phyloP scores from a whole-genome alignment of 2,329 filamentous ascomycete species.

The Orbilia javanica region DNA sequence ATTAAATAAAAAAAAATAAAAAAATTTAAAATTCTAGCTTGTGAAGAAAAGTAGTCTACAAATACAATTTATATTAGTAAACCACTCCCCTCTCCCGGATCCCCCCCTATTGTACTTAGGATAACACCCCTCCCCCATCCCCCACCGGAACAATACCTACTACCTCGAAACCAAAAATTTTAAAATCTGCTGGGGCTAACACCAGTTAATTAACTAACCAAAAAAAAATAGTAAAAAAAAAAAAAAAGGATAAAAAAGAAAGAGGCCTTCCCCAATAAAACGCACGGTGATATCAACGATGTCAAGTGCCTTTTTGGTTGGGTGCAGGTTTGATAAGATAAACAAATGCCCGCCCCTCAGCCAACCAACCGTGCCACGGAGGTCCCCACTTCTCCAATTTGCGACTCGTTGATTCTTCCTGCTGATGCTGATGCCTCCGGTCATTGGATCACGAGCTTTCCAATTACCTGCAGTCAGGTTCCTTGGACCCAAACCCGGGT shows the following conservation, averaged over 20 bases:
- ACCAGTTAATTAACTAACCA: no score
- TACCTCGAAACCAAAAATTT: no score
- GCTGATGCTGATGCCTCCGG: conserved; percentile 7
- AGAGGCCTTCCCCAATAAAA: background rate
- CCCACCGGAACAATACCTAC: conserved; percentile 10
- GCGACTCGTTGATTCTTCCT: no score
- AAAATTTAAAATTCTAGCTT: background rate
- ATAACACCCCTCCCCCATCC: background rate
- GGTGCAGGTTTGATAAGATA: conserved; percentile 34
- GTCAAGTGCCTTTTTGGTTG: conserved; percentile 8
- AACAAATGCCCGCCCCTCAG: conserved; percentile 7
- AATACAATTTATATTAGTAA: background rate
- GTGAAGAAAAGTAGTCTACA: background rate
- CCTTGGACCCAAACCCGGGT: no score
- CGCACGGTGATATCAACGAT: conserved; percentile 28
- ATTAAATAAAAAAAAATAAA: background rate
- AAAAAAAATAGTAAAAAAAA: no score
- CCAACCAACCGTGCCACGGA: conserved; percentile 31
- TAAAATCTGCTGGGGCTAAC: background rate
- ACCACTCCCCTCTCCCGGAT: no score
- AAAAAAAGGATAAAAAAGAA: no score
- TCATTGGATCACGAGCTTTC: conserved; percentile 32
- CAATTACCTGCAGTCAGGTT: no score
- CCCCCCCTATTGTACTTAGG: background rate
- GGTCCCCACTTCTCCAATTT: background rate